phyloP scores from a whole-genome alignment of 2,329 filamentous ascomycete genomes.

The Samsoniella hepiali region DNA sequence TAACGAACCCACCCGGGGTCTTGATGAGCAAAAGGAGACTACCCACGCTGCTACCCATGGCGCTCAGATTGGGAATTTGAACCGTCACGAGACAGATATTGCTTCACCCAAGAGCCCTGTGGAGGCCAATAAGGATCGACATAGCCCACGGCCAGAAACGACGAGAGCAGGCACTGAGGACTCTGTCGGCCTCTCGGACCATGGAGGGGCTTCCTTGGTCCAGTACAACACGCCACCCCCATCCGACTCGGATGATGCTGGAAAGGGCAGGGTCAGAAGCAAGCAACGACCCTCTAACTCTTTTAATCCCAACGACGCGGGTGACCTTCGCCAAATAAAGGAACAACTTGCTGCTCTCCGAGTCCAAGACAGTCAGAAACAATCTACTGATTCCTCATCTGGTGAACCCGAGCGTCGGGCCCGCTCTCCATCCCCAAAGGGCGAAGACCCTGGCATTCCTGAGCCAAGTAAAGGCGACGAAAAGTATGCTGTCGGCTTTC shows the following conservation, averaged over 20 bases:
- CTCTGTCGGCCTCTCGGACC: neutral
- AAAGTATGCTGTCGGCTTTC: constrained; percentile 34
- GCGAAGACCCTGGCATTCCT: neutral
- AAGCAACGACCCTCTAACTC: constrained; percentile 37
- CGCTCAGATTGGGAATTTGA: neutral
- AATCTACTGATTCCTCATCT: neutral
- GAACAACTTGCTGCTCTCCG: constrained; percentile 47
- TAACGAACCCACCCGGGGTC: constrained; percentile 22
- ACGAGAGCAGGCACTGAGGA: neutral
- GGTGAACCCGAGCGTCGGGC: neutral
- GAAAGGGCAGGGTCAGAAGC: constrained; percentile 35
- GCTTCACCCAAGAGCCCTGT: neutral
- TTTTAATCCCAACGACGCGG: constrained; percentile 54
- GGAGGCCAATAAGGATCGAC: neutral
- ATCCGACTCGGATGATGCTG: constrained; percentile 42
- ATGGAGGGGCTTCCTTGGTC: constrained; percentile 21
- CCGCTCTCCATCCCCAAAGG: constrained; percentile 22
- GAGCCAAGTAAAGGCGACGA: neutral
- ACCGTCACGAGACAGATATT: neutral
- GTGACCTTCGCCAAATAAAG: constrained; percentile 48
- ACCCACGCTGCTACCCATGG: neutral
- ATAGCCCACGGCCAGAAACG: neutral
- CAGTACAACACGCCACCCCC: constrained; percentile 36
- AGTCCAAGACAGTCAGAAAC: constrained; percentile 25
- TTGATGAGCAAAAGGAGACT: constrained; percentile 1